These are phyloP conservation scores for Streptanthus diversifolius DNA, from an alignment of 345 rosid species.

Conservation along the genomic window DNA sequence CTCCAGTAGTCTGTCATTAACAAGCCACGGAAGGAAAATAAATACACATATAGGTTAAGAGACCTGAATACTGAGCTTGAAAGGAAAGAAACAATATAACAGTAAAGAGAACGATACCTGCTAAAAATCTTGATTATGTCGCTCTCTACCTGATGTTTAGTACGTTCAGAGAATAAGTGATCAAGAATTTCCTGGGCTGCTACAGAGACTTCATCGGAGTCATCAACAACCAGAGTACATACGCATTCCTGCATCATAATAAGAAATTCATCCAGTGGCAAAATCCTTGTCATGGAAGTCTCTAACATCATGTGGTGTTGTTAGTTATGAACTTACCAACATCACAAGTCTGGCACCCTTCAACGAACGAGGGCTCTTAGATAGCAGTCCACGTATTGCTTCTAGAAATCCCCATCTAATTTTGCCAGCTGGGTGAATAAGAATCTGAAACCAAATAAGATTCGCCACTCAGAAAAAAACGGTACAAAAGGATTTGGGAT, in stretches of 20 bases:
- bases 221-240: constrained; percentile 76
- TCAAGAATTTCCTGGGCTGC: constrained; percentile 66
- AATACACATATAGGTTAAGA: not conserved
- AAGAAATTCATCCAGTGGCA: not conserved
- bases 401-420: constrained; percentile 66
- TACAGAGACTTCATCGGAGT: constrained; percentile 58
- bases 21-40: not conserved
- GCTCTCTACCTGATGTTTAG: constrained; percentile 39
- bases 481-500: not conserved
- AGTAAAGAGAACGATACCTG: constrained; percentile 49
- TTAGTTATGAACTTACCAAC: constrained; percentile 50
- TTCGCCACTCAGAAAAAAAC: not conserved
- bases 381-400: constrained; percentile 63
- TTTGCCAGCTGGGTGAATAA: constrained; percentile 66
- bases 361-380: constrained; percentile 57
- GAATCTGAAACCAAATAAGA: constrained; percentile 51
- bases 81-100: constrained; percentile 1
- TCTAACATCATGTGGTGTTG: not conserved
- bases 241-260: constrained; percentile 73
- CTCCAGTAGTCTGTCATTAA: constrained; percentile 59
- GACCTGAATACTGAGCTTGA: not conserved
- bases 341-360: constrained; percentile 68
- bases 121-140: constrained; percentile 59
- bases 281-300: not conserved
- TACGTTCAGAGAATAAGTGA: constrained; percentile 41